Conservation (phyloP, 78 protist species). For the Dictyostelium citrinum region DNA sequence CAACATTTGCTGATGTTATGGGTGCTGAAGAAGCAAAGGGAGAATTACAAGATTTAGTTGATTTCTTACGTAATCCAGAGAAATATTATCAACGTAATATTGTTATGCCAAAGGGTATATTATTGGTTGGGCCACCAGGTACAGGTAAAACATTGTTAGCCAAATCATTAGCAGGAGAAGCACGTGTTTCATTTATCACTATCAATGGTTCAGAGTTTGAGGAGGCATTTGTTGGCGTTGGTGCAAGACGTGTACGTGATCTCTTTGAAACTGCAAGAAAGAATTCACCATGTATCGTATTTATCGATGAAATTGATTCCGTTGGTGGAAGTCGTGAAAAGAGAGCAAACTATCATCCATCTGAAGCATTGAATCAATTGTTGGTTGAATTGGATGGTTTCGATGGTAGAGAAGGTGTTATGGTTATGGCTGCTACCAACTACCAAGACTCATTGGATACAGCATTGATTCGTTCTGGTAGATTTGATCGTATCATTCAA, state of each 20-base stretch:
- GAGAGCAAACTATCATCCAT: conserved; percentile 66
- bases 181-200: conserved; percentile 90
- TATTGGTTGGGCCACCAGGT: conserved; percentile 97
- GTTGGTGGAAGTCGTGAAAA: conserved; percentile 89
- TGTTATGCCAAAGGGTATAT: conserved; percentile 90
- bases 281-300: conserved; percentile 92
- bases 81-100: conserved; percentile 87
- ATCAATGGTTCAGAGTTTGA: conserved; percentile 94
- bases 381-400: conserved; percentile 92
- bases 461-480: conserved; percentile 95
- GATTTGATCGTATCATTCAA: conserved; percentile 90
- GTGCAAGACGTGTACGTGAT: conserved; percentile 94
- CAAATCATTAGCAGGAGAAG: conserved; percentile 96
- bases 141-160: conserved; percentile 98
- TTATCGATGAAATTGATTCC: conserved; percentile 97
- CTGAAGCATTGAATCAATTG: conserved; percentile 93
- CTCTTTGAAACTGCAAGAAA: conserved; percentile 88
- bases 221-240: conserved; percentile 97
- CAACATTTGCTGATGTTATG: conserved; percentile 75
- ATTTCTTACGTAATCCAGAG: conserved; percentile 87
- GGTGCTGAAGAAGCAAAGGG: conserved; percentile 89
- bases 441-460: conserved; percentile 90
- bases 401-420: conserved; percentile 81
- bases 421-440: conserved; percentile 97
- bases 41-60: conserved; percentile 90